A percentile compares a stretch with the other conserved stretches of the same genome.
Evolutionary conservation across 75 land plant genomes (phyloP).

Genomic region (Selaginella moellendorffii): DNA sequence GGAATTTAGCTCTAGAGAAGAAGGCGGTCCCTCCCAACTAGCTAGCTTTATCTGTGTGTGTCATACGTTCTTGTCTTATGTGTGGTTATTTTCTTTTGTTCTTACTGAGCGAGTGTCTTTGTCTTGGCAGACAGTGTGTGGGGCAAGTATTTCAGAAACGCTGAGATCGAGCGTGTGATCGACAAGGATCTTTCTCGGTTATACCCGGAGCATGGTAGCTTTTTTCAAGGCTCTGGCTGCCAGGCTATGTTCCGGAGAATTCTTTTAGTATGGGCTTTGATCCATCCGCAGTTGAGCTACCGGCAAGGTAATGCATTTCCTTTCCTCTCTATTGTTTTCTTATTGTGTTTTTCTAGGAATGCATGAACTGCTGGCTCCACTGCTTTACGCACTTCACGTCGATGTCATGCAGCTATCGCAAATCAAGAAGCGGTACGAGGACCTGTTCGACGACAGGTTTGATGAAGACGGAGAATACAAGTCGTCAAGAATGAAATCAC

Average conservation of each 20-base stretch:
- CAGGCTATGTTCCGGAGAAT: slow-evolving; percentile 72
- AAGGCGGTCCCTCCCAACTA: too few species aligned
- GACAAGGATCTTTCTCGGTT: slow-evolving; percentile 72
- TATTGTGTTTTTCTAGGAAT: slow-evolving; percentile 39
- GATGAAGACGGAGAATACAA: slow-evolving; percentile 21
- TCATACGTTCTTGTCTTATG: too few species aligned
- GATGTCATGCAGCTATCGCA: slow-evolving; percentile 46
- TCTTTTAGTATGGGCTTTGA: slow-evolving; percentile 62
- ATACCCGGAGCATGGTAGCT: slow-evolving; percentile 75
- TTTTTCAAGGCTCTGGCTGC: slow-evolving; percentile 66
- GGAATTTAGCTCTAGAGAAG: too few species aligned
- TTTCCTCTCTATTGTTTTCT: too few species aligned
- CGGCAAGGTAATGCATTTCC: slow-evolving; percentile 88
- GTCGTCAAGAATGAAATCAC: not conserved
- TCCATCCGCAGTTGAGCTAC: slow-evolving; percentile 60
- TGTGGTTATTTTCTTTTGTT: too few species aligned
- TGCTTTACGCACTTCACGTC: slow-evolving; percentile 67
- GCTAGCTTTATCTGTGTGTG: not conserved
- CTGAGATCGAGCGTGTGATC: slow-evolving; percentile 68
- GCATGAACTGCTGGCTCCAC: slow-evolving; percentile 92
- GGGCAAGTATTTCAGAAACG: slow-evolving; percentile 75
- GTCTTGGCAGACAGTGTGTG: slow-evolving; percentile 65
- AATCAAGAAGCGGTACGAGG: slow-evolving; percentile 44
- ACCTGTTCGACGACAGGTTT: slow-evolving; percentile 67
- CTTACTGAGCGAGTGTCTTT: not conserved